Conservation (phyloP, 306 rosid genomes). For the Rosa chinensis region DNA sequence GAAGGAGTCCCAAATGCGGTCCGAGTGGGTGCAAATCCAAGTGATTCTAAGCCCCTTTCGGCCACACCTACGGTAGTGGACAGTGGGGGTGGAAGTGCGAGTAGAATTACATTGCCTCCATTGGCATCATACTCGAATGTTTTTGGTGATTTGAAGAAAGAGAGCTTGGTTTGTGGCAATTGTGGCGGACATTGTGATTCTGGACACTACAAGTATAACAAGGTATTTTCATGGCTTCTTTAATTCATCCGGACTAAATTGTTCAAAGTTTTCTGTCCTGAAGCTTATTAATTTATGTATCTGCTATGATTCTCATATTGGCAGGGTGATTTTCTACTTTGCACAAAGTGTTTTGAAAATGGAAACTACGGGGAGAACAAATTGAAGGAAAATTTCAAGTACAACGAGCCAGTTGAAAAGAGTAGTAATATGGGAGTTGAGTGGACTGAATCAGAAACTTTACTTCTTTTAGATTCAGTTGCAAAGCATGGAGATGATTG, state of each 20-base stretch:
- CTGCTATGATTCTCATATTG: constrained; percentile 22
- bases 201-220: constrained; percentile 47
- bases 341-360: constrained; percentile 61
- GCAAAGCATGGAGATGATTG: constrained; percentile 93
- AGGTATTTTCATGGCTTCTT: constrained; percentile 44
- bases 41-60: constrained; percentile 51
- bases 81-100: constrained; percentile 20
- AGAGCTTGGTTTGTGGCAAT: constrained; percentile 56
- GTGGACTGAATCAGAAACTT: constrained; percentile 91
- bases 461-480: constrained; percentile 89
- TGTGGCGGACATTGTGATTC: constrained; percentile 60
- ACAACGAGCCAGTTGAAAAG: constrained; percentile 44
- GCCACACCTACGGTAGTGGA: constrained; percentile 30
- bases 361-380: constrained; percentile 74
- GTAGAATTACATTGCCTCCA: constrained; percentile 50
- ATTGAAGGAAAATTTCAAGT: constrained; percentile 56
- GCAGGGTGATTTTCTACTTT: constrained; percentile 65
- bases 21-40: constrained; percentile 77
- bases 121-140: constrained; percentile 70
- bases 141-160: constrained; percentile 47
- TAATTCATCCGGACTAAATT: neutral
- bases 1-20: constrained; percentile 79
- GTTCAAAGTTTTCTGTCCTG: neutral
- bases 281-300: neutral
- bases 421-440: constrained; percentile 34